Evolutionary conservation across 1,139 yeast species (phyloP).

Genomic region (Diutina scorzettiae): DNA sequence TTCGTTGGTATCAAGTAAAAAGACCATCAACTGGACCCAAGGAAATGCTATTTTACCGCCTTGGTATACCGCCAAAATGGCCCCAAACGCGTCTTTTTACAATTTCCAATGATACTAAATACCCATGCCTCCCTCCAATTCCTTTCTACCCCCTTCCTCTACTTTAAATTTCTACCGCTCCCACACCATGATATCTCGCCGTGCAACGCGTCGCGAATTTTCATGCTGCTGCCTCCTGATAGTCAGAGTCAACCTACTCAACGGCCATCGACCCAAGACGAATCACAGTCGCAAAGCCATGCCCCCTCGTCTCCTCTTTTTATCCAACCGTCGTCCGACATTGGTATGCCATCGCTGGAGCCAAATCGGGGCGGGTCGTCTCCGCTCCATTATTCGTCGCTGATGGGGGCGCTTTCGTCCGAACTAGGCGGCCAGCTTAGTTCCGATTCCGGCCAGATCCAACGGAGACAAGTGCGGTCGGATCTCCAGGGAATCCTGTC

Average conservation of each 20-base stretch:
- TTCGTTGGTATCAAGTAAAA: no score
- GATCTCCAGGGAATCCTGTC: conserved; percentile 1
- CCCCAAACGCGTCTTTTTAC: neutral
- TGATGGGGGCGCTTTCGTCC: neutral
- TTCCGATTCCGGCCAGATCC: neutral
- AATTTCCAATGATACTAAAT: no score
- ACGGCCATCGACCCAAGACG: neutral
- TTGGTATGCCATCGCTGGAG: neutral
- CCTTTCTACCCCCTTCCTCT: neutral
- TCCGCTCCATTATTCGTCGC: conserved; percentile 1
- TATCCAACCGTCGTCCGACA: conserved; percentile 1
- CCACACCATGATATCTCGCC: no score
- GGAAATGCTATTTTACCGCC: no score
- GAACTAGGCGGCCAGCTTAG: neutral
- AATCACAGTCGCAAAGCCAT: conserved; percentile 1
- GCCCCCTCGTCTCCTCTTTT: conserved; percentile 3
- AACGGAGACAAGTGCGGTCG: neutral
- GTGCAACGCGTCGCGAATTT: no score
- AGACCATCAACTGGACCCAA: no score
- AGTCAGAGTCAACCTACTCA: conserved; percentile 4
- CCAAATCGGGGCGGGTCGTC: neutral
- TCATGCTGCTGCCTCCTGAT: conserved; percentile 4
- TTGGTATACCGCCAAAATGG: no score
- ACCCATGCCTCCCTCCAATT: neutral
- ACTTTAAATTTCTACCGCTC: neutral